A percentile compares a stretch with the other conserved stretches of the same genome.
Conservation (phyloP, 768 basidiomycete genomes). For the Chalciporus sphaerocephalus region DNA sequence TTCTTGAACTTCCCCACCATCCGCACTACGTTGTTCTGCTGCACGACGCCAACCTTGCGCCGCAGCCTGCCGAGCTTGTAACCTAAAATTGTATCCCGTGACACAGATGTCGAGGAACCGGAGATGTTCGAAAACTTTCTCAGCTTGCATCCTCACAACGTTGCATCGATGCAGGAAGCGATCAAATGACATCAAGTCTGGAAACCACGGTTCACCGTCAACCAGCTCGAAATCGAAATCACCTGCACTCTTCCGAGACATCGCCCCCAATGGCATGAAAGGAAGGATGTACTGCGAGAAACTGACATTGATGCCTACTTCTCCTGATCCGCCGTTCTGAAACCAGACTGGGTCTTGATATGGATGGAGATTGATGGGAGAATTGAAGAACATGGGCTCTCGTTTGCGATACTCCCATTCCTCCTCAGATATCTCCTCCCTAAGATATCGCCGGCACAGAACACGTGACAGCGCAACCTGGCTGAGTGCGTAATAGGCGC, state of each 20-base stretch:
- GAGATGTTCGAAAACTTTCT: slow-evolving; percentile 36
- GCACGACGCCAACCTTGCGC: not conserved
- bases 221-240: slow-evolving; percentile 30
- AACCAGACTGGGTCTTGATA: slow-evolving; percentile 46
- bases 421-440: slow-evolving; percentile 42
- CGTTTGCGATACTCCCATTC: slow-evolving; percentile 52
- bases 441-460: slow-evolving; percentile 40
- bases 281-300: slow-evolving; percentile 43
- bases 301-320: slow-evolving; percentile 40
- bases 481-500: slow-evolving; percentile 44
- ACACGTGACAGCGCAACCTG: slow-evolving; percentile 50
- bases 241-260: slow-evolving; percentile 1
- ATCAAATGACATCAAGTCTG: slow-evolving; percentile 37
- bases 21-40: not conserved
- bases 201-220: slow-evolving; percentile 37
- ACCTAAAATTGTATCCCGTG: slow-evolving; percentile 9
- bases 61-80: not conserved
- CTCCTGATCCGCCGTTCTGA: slow-evolving; percentile 38
- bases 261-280: slow-evolving; percentile 38
- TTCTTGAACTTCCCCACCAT: not conserved
- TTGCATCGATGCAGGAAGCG: slow-evolving; percentile 44
- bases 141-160: slow-evolving; percentile 34
- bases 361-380: slow-evolving; percentile 48
- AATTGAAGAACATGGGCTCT: slow-evolving; percentile 47
- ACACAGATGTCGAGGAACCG: slow-evolving; percentile 40